A percentile compares a stretch with the other conserved stretches of the same genome.
Conservation (phyloP, 352 stramenopile species). For the Globisporangium lucens region DNA sequence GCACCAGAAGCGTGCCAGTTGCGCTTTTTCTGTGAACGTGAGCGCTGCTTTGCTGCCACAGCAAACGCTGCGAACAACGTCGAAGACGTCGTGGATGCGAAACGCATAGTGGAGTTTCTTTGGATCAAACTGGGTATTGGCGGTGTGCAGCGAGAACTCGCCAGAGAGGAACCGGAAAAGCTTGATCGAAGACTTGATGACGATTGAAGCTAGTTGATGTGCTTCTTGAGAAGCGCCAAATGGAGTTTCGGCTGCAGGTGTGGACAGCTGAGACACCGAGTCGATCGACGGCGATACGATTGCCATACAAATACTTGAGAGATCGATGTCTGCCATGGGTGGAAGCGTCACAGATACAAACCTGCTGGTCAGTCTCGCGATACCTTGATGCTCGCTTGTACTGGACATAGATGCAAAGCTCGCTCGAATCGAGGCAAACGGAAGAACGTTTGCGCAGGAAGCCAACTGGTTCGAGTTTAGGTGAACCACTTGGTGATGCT, state of each 20-base stretch:
- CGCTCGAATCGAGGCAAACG: slow-evolving; percentile 29
- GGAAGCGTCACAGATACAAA: slow-evolving; percentile 37
- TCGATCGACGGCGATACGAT: slow-evolving; percentile 14
- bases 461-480: slow-evolving; percentile 29
- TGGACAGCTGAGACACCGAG: not conserved
- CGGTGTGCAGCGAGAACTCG: slow-evolving; percentile 12
- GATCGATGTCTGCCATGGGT: slow-evolving; percentile 35
- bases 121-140: slow-evolving; percentile 22
- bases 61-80: slow-evolving; percentile 43
- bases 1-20: slow-evolving; percentile 63
- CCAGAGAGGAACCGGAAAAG: slow-evolving; percentile 39
- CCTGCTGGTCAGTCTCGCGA: slow-evolving; percentile 28
- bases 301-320: slow-evolving; percentile 47
- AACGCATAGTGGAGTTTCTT: slow-evolving; percentile 59
- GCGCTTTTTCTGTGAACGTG: slow-evolving; percentile 40
- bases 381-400: not conserved
- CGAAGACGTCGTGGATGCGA: slow-evolving; percentile 34
- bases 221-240: slow-evolving; percentile 28
- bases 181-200: slow-evolving; percentile 59
- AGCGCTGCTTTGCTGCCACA: slow-evolving; percentile 31
- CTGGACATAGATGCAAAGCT: not conserved
- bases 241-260: not conserved
- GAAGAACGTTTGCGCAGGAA: slow-evolving; percentile 23
- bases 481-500: slow-evolving; percentile 43
- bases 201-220: slow-evolving; percentile 28